These are phyloP conservation scores for Rossbeevera mucosa DNA, from an alignment of 768 basidiomycete genomes.

Conservation along the genomic window DNA sequence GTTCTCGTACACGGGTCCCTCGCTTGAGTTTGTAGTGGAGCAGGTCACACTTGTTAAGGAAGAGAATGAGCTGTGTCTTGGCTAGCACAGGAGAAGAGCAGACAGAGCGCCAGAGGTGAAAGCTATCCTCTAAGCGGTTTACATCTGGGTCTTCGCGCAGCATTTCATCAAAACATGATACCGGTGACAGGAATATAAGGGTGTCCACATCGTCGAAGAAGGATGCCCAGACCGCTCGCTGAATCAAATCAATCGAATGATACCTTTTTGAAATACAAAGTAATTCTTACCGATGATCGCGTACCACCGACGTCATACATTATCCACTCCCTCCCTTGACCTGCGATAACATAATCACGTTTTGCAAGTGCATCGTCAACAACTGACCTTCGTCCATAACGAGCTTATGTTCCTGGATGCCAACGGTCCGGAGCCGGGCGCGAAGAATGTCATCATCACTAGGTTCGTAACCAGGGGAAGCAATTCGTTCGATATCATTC, in stretches of 20 bases:
- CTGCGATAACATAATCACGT: slow-evolving; percentile 27
- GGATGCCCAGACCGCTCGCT: slow-evolving; percentile 74
- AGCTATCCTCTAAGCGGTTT: slow-evolving; percentile 75
- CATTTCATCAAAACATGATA: slow-evolving; percentile 80
- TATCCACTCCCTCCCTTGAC: slow-evolving; percentile 67
- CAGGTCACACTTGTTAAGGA: slow-evolving; percentile 70
- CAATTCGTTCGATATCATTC: slow-evolving; percentile 63
- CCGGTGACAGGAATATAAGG: slow-evolving; percentile 72
- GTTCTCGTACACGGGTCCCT: slow-evolving; percentile 61
- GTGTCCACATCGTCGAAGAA: slow-evolving; percentile 82
- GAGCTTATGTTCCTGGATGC: slow-evolving; percentile 72
- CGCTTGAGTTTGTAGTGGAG: slow-evolving; percentile 67
- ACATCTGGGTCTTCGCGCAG: slow-evolving; percentile 65
- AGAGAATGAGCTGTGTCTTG: slow-evolving; percentile 47
- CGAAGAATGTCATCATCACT: slow-evolving; percentile 74
- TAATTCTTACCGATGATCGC: slow-evolving; percentile 50
- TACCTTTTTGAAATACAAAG: neutral
- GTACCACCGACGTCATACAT: slow-evolving; percentile 82
- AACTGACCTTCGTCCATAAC: slow-evolving; percentile 57
- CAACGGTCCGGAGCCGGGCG: slow-evolving; percentile 72
- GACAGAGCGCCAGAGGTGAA: slow-evolving; percentile 72
- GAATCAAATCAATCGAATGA: slow-evolving; percentile 4
- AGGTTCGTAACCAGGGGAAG: slow-evolving; percentile 57
- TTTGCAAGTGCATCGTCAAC: neutral
- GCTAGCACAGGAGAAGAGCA: slow-evolving; percentile 62